Evolutionary conservation across 2,329 filamentous ascomycete species (phyloP).

Genomic region (Apiospora kogelbergensis): DNA sequence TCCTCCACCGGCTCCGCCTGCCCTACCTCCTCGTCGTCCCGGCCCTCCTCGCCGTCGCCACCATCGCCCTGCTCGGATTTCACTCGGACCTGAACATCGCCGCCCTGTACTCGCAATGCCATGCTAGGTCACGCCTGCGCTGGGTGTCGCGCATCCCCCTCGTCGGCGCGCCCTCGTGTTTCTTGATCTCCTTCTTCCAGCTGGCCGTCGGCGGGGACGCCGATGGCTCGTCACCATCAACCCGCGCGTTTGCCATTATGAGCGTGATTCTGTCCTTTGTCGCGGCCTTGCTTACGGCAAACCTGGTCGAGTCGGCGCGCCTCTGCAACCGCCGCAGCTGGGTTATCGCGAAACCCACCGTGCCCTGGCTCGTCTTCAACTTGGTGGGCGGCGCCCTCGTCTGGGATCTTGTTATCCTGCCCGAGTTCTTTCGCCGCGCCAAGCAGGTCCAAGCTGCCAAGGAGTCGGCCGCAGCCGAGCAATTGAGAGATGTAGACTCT

Average conservation of each 20-base stretch:
- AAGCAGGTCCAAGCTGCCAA: conserved; percentile 33
- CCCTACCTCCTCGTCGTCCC: conserved; percentile 53
- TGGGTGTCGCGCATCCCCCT: conserved; percentile 43
- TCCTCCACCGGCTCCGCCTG: conserved; percentile 53
- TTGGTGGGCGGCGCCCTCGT: conserved; percentile 49
- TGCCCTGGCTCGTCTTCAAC: conserved; percentile 47
- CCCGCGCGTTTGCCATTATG: conserved; percentile 42
- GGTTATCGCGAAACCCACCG: conserved; percentile 35
- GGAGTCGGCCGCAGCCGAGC: conserved; percentile 19
- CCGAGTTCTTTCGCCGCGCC: conserved; percentile 46
- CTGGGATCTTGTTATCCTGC: conserved; percentile 52
- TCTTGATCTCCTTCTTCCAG: conserved; percentile 50
- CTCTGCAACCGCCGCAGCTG: conserved; percentile 33
- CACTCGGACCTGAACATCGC: conserved; percentile 48
- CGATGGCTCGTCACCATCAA: conserved; percentile 18
- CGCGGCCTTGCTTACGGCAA: conserved; percentile 48
- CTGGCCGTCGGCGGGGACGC: conserved; percentile 28
- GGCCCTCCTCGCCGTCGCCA: conserved; percentile 44
- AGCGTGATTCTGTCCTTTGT: conserved; percentile 43
- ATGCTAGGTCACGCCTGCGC: conserved; percentile 46
- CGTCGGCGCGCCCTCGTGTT: conserved; percentile 48
- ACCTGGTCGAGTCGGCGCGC: conserved; percentile 49
- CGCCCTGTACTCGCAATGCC: conserved; percentile 54
- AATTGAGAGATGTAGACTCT: conserved; percentile 25
- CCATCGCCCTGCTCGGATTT: conserved; percentile 40